Evolutionary conservation across 2,329 filamentous ascomycete genomes (phyloP).

Genomic region (Aspergillus fumigatiaffinis): DNA sequence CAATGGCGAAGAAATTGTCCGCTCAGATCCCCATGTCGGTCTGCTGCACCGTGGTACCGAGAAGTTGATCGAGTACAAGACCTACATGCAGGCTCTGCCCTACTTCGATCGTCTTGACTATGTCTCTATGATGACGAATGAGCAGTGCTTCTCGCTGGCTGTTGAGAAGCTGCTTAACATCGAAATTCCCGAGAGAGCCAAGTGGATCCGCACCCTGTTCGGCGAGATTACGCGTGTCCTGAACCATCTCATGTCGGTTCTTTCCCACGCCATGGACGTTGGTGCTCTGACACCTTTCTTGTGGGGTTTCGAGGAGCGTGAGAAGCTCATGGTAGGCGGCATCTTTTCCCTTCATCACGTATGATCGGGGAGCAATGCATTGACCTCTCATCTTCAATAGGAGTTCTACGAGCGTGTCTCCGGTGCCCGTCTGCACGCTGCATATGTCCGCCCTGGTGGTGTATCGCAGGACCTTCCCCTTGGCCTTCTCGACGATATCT

Average conservation of each 20-base stretch:
- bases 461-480: conserved; percentile 93
- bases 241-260: conserved; percentile 96
- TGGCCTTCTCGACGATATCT: conserved; percentile 95
- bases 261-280: conserved; percentile 98
- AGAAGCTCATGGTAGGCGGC: conserved; percentile 90
- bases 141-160: conserved; percentile 92
- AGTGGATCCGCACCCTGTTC: conserved; percentile 95
- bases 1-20: conserved; percentile 95
- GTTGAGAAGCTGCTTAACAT: conserved; percentile 98
- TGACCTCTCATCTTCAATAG: conserved; percentile 46
- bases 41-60: conserved; percentile 95
- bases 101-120: conserved; percentile 99
- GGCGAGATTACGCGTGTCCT: conserved; percentile 89
- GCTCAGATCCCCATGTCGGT: conserved; percentile 94
- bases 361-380: conserved; percentile 3
- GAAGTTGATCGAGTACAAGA: conserved; percentile 99
- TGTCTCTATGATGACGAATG: conserved; percentile 99
- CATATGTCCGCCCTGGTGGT: conserved; percentile 93
- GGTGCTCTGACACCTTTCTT: conserved; percentile 96
- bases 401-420: conserved; percentile 99
- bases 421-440: conserved; percentile 92
- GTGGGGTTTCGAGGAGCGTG: conserved; percentile 99
- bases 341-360: neutral
- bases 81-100: conserved; percentile 93
- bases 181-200: conserved; percentile 90